Base-by-base conservation (phyloP, 1,284 basidiomycete species). In the Vanrija humicola region DNA sequence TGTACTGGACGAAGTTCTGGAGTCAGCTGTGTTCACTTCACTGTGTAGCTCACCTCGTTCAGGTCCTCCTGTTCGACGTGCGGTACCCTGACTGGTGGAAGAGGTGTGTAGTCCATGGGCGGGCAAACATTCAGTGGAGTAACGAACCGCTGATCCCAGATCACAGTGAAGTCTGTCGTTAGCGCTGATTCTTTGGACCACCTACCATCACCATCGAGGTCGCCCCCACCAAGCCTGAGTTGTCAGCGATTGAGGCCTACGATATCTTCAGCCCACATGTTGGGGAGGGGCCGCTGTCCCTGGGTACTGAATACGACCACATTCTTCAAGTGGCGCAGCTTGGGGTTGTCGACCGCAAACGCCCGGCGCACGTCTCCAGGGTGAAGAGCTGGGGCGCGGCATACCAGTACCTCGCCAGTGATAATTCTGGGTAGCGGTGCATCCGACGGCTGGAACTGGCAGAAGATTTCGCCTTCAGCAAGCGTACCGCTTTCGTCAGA, bases 121-220 rank as follows among this genome's bases (percentile, higher is more conserved):
- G 62, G 46, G 14, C 63, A 59, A 26, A 65, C 64, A 9, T 53
- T 60, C 18, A 75, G 61, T 0, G 64, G 43, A 18, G 58, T 50
- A 3, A 77, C 68, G 44, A 76, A 72, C 8, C 68, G 64, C 50
- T 68, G 64, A 48, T 77, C 74, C 75, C 75, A 78, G 38, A 77
- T 76, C 9, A 78, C 48, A 6, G 75, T 77, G 51, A 67, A 77
- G 50, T 76, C 75, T 56, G 6, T 5, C 5, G 19, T 38, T 23
- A 52, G 49, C n/a, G 21, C 0, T 6, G 10, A 0, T 2, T 5
- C 3, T 25, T 1, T 1, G 3, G 3, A 6, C 15, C 1, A n/a
- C 16, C 69, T 56, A 68, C 68, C 67, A 28, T 70, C 70, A 19
- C 76, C 74, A 50, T 77, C 76, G 5, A 77, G 65, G 60, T 78